Base-by-base conservation (phyloP, 768 basidiomycete genomes). In the Russula virescens region DNA sequence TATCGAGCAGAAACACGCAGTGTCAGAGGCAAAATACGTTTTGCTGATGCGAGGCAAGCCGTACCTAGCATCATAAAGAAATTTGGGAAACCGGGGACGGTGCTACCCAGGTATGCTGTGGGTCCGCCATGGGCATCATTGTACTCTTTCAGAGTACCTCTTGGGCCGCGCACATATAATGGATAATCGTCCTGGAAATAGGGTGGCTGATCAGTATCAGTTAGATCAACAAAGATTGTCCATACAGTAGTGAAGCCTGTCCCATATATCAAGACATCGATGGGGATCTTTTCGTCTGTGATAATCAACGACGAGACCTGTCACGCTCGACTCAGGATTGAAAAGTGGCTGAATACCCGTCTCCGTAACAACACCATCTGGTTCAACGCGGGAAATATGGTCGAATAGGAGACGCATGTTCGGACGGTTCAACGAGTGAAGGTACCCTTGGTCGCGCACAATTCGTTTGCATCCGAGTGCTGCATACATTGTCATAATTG, bases 391-490 rank as follows among this genome's bases (percentile, higher is more conserved):
- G 35, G 78, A 75, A 51, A 85, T 81, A 63, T 70, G 35, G 80
- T 80, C 80, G 79, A 63, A 84, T 26, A 69, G 71, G 40, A 86
- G 65, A 42, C 72, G 72, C 42, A 86, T 80, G 69, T 87, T 86
- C 1, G 81, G 75, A 51, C 73, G 74, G 55, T 80, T 72, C 55
- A 87, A 71, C 23, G 77, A 75, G 13, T 77, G 69, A 18, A 87
- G 77, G 69, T 85, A 86, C 31, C 78, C 78, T 3, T 81, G 80
- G 68, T 88, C 82, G 61, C 80, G 76, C 21, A 87, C 80, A 25
- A 86, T 78, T 45, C 86, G 78, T 72, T 83, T 86, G 71, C 84
- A 87, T 31, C 85, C 85, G 19, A 80, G 75, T 45, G 79, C 82
- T 83, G 45, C 3, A 54, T 18, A 42, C 10, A 10, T 6, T 19